These are phyloP conservation scores for Blastobotrys buckinghamii DNA, from an alignment of 1,139 yeast species.

Conservation along the genomic window DNA sequence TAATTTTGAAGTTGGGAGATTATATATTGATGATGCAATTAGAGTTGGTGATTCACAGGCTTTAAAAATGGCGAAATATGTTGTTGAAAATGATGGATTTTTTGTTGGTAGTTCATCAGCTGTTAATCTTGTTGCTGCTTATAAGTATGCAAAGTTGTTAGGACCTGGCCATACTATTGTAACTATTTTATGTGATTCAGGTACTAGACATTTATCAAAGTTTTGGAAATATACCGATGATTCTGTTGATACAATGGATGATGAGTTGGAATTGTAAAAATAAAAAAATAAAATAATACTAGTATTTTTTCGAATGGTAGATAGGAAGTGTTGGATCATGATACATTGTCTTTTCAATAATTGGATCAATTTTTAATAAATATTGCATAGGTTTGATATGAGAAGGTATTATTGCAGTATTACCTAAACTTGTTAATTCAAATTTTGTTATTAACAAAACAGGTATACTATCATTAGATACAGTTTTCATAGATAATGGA, in stretches of 20 bases:
- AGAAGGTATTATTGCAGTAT: background rate
- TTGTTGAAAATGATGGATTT: constrained; percentile 78
- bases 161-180: constrained; percentile 69
- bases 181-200: constrained; percentile 90
- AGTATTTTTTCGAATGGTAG: background rate
- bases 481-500: background rate
- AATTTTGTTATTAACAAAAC: background rate
- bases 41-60: constrained; percentile 79
- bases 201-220: constrained; percentile 81
- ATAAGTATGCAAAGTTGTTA: constrained; percentile 51
- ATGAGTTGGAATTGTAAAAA: constrained; percentile 1
- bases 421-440: background rate
- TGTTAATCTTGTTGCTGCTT: constrained; percentile 87
- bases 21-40: constrained; percentile 66
- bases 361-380: background rate
- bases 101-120: constrained; percentile 93
- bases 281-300: too few relatives aligned
- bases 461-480: background rate
- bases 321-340: background rate
- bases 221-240: constrained; percentile 65
- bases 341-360: background rate
- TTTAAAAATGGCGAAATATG: constrained; percentile 75
- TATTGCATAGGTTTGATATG: background rate
- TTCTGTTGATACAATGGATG: too few relatives aligned
- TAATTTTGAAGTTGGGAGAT: constrained; percentile 61